Evolutionary conservation across 495 filamentous ascomycete species (phyloP), one percentile per base, ranked within the genome.

Genomic region (Penicillium salamii): DNA sequence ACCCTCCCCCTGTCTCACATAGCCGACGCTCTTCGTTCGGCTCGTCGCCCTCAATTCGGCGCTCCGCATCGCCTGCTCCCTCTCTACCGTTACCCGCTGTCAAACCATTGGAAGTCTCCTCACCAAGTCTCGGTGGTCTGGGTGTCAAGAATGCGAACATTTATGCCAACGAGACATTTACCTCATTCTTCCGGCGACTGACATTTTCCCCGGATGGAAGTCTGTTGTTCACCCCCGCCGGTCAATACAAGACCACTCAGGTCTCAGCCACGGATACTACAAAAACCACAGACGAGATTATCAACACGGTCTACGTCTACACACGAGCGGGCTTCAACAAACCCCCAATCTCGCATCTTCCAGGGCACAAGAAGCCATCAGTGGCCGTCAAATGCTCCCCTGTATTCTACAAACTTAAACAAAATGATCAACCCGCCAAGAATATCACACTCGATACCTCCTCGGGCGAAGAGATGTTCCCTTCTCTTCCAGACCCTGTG

Each of bases 231-330:
- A 99, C 95, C 0, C 95, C 95, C 13, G 92, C 95, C 32, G 95
- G 95, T 3, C 95, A 99, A 66, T 97, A 90, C 65, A 91, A 95
- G 63, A 87, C 84, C 1, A 82, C 90, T 36, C 82, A 89, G 55
- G 78, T 85, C 33, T 76, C 78, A n/a, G 57, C 75, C 7, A 68
- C 70, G 8, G 91, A 96, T 38, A 77, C 83, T 23, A 67, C 74
- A 2, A 95, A 91, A 66, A 78, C 81, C 2, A 76, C 79, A 0
- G 91, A 90, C 51, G 92, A 99, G 33, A 77, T 96, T 31, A 89
- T 87, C 68, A 99, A 99, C 61, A 99, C 95, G 0, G 95, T 97
- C 21, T 99, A 97, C 68, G 90, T 99, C 38, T 99, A 99, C 63
- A 97, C 92, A 0, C 81, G 95, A 50, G 95, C 90, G 14, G 95